Conservation (phyloP, 176 grass and related monocot genomes). For the Lolium rigidum region DNA sequence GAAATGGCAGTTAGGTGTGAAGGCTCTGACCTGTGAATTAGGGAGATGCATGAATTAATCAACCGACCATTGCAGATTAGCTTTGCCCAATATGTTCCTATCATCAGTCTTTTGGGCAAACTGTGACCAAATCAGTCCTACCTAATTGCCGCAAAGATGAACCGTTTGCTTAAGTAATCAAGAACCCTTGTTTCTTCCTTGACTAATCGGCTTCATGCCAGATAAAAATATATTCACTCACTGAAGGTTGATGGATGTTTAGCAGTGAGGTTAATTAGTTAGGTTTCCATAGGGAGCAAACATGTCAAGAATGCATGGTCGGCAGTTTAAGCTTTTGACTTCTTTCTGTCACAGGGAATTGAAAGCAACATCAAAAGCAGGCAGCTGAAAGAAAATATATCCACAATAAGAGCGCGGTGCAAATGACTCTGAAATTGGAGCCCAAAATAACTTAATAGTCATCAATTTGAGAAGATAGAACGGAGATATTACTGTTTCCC, state of each 20-base stretch:
- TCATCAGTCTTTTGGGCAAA: conserved; percentile 23
- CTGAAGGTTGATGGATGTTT: neutral
- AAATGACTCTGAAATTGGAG: neutral
- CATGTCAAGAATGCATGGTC: conserved; percentile 20
- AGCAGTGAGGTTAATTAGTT: neutral
- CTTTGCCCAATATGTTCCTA: neutral
- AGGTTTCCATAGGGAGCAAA: conserved; percentile 22
- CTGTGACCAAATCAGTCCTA: neutral
- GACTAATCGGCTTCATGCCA: conserved; percentile 34
- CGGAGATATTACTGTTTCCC: too few relatives aligned
- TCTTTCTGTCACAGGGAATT: conserved; percentile 11
- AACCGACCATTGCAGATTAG: neutral
- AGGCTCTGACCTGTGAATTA: neutral
- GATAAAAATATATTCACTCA: neutral
- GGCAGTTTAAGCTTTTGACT: conserved; percentile 15
- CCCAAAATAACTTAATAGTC: neutral
- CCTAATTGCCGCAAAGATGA: conserved; percentile 29
- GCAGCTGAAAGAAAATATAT: neutral
- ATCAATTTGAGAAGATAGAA: too few relatives aligned
- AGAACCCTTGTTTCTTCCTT: conserved; percentile 31
- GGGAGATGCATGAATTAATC: neutral
- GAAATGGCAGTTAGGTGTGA: conserved; percentile 22
- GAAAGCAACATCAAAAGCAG: conserved; percentile 13
- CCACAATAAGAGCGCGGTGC: neutral
- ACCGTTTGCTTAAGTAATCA: neutral